phyloP scores from a whole-genome alignment of 495 filamentous ascomycete genomes.

The Jackrogersella multiformis region DNA sequence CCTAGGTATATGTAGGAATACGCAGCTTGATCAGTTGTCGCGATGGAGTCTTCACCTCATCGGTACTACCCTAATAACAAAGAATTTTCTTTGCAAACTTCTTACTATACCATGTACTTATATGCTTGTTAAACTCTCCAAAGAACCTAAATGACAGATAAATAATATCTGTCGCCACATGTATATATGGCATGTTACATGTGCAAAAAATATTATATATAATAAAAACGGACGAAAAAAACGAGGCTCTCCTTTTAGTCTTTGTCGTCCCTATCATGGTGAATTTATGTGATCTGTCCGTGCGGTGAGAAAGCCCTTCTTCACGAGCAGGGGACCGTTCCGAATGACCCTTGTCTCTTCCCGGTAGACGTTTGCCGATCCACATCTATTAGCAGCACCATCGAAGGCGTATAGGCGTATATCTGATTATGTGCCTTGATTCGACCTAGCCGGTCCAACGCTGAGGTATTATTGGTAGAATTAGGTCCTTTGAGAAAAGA shows the following conservation, averaged over 20 bases:
- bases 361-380: constrained; percentile 42
- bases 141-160: neutral
- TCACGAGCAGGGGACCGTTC: constrained; percentile 13
- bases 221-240: neutral
- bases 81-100: neutral
- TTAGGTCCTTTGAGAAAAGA: neutral
- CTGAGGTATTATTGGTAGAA: constrained; percentile 27
- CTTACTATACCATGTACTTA: too few relatives aligned
- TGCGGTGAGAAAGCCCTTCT: constrained; percentile 7
- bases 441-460: constrained; percentile 4
- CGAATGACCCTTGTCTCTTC: constrained; percentile 33
- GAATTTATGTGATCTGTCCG: constrained; percentile 22
- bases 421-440: constrained; percentile 28
- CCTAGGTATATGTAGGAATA: constrained; percentile 35
- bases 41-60: constrained; percentile 4
- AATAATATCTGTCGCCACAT: neutral
- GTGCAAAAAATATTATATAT: too few relatives aligned
- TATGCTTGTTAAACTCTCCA: neutral
- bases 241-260: constrained; percentile 17
- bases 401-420: constrained; percentile 16
- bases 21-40: constrained; percentile 22
- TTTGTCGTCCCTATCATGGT: constrained; percentile 25
- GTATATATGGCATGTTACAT: neutral
- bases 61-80: neutral
- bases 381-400: constrained; percentile 32